Conservation (phyloP, 2,329 filamentous ascomycete genomes). For the Fusarium palustre region DNA sequence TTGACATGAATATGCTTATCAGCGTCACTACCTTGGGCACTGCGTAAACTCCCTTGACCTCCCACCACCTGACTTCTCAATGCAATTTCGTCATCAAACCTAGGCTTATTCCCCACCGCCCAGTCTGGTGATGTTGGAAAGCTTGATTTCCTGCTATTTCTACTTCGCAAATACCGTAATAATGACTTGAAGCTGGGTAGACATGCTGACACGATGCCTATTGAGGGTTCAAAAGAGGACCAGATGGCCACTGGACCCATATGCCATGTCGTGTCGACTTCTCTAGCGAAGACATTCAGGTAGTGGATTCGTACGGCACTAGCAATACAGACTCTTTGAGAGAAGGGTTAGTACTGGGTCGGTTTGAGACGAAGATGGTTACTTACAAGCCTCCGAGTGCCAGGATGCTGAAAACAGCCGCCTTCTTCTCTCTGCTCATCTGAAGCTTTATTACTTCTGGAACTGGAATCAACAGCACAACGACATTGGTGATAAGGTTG, state of each 20-base stretch:
- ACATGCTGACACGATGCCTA: conserved; percentile 22
- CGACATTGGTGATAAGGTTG: conserved; percentile 4
- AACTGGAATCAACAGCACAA: conserved; percentile 16
- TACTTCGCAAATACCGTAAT: background rate
- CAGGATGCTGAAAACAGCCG: conserved; percentile 13
- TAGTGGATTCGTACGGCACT: conserved; percentile 21
- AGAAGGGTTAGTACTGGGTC: background rate
- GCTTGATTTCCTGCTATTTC: background rate
- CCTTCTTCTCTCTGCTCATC: conserved; percentile 23
- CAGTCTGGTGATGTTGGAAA: background rate
- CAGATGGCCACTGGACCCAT: conserved; percentile 27
- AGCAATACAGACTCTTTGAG: conserved; percentile 18
- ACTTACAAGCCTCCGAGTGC: conserved; percentile 25
- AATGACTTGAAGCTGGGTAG: conserved; percentile 23
- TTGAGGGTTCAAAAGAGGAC: conserved; percentile 21
- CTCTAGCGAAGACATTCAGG: background rate
- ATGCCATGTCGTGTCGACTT: conserved; percentile 6
- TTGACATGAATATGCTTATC: conserved; percentile 19
- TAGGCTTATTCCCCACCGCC: background rate
- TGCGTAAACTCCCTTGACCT: conserved; percentile 13
- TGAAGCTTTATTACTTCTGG: conserved; percentile 16
- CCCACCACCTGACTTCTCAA: conserved; percentile 16
- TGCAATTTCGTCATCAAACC: conserved; percentile 12
- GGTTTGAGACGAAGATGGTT: accelerated
- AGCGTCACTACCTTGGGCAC: background rate